phyloP scores from a whole-genome alignment of 805 yeast genomes.

The Cyberlindnera euphorbiiphila region DNA sequence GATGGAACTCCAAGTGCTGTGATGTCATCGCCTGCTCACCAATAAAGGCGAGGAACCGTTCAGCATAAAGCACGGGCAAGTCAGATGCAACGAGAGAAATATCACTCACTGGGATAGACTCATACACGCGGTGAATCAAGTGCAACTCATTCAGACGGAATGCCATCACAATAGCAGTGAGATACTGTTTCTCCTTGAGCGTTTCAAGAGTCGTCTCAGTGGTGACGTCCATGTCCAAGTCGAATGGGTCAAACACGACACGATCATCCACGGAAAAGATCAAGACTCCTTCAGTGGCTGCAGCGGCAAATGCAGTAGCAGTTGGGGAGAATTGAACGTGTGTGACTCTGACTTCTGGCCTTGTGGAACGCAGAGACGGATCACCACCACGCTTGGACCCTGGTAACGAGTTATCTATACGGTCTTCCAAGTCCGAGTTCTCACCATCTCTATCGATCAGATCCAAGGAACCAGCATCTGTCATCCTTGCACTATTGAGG shows the following conservation, averaged over 20 bases:
- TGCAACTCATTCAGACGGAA: slow-evolving; percentile 84
- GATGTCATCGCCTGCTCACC: slow-evolving; percentile 64
- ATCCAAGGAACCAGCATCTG: slow-evolving; percentile 84
- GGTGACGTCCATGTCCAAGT: slow-evolving; percentile 87
- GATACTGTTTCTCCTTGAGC: slow-evolving; percentile 51
- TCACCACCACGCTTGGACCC: slow-evolving; percentile 76
- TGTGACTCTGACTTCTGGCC: slow-evolving; percentile 83
- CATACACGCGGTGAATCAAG: slow-evolving; percentile 70
- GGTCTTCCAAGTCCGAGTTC: slow-evolving; percentile 77
- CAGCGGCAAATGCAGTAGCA: slow-evolving; percentile 85
- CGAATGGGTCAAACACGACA: slow-evolving; percentile 87
- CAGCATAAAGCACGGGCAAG: slow-evolving; percentile 73
- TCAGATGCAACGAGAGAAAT: slow-evolving; percentile 62
- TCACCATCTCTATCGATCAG: slow-evolving; percentile 84
- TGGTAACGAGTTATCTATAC: slow-evolving; percentile 72
- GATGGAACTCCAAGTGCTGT: slow-evolving; percentile 79
- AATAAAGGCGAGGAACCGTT: slow-evolving; percentile 62
- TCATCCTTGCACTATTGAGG: slow-evolving; percentile 76
- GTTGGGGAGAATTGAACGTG: slow-evolving; percentile 84
- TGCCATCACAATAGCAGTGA: slow-evolving; percentile 85
- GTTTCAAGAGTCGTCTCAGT: slow-evolving; percentile 68
- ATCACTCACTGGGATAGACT: slow-evolving; percentile 66
- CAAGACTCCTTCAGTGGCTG: slow-evolving; percentile 90
- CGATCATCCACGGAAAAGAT: slow-evolving; percentile 76
- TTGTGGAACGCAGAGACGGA: slow-evolving; percentile 64